These are phyloP conservation scores for Torulaspora indica DNA, from an alignment of 805 yeast species.

Conservation along the genomic window DNA sequence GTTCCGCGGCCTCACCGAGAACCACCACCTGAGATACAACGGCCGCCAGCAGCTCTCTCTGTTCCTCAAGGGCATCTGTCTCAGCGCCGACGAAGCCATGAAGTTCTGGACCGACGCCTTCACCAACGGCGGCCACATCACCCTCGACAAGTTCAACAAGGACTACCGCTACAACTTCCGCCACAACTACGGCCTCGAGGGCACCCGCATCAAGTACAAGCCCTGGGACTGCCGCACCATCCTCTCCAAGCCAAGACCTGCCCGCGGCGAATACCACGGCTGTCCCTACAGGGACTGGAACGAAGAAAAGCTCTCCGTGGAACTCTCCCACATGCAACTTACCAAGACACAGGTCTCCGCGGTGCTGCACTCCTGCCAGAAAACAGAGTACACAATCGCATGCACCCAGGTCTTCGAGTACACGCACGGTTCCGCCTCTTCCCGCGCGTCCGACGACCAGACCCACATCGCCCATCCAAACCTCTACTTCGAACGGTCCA, in stretches of 20 bases:
- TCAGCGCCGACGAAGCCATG: slow-evolving; percentile 80
- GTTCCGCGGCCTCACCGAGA: slow-evolving; percentile 52
- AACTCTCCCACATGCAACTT: slow-evolving; percentile 53
- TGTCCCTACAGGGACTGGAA: slow-evolving; percentile 84
- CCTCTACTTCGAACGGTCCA: slow-evolving; percentile 73
- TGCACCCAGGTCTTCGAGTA: slow-evolving; percentile 85
- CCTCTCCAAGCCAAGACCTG: slow-evolving; percentile 64
- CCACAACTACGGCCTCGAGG: slow-evolving; percentile 89
- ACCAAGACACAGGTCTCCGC: slow-evolving; percentile 46
- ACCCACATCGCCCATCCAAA: slow-evolving; percentile 80
- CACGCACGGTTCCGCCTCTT: slow-evolving; percentile 38
- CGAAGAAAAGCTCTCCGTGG: slow-evolving; percentile 54
- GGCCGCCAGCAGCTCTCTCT: slow-evolving; percentile 84
- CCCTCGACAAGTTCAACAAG: slow-evolving; percentile 73
- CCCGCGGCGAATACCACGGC: slow-evolving; percentile 72
- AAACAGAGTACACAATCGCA: slow-evolving; percentile 74
- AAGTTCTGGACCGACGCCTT: slow-evolving; percentile 79
- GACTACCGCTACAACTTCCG: slow-evolving; percentile 85
- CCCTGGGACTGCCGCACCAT: slow-evolving; percentile 85
- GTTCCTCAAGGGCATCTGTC: slow-evolving; percentile 86
- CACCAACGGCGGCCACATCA: slow-evolving; percentile 48
- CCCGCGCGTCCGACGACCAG: slow-evolving; percentile 45
- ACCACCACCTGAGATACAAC: slow-evolving; percentile 71
- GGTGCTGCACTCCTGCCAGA: slow-evolving; percentile 62
- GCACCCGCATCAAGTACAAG: slow-evolving; percentile 75